phyloP scores from a whole-genome alignment of 768 basidiomycete genomes.

The Guyanaporus albipodus region DNA sequence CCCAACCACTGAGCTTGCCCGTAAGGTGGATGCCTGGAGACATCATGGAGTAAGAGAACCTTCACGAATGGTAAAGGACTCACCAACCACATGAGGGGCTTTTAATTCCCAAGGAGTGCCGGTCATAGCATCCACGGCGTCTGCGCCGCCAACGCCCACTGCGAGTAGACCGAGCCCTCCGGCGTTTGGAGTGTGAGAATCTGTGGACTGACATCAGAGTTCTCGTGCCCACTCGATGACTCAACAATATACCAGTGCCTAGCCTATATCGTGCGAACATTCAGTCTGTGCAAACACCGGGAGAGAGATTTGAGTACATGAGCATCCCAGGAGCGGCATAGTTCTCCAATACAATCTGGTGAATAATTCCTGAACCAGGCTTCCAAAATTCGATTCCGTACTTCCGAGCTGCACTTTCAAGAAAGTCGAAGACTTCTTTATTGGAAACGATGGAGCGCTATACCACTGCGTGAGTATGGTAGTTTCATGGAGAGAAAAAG shows the following conservation, averaged over 20 bases:
- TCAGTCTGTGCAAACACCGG: background rate
- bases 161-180: constrained; percentile 95
- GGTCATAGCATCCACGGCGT: constrained; percentile 97
- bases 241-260: constrained; percentile 61
- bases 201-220: constrained; percentile 35
- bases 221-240: background rate
- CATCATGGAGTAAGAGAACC: background rate
- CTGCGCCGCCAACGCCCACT: constrained; percentile 98
- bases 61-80: constrained; percentile 16
- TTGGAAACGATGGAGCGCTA: constrained; percentile 85
- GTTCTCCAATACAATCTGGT: constrained; percentile 97
- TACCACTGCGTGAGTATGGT: background rate
- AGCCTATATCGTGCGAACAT: constrained; percentile 46
- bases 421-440: constrained; percentile 95
- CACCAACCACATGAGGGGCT: constrained; percentile 80
- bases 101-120: constrained; percentile 98
- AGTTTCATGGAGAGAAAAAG: background rate
- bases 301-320: constrained; percentile 51
- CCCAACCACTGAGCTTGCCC: constrained; percentile 86
- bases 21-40: constrained; percentile 77
- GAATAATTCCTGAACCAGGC: constrained; percentile 88
- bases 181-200: constrained; percentile 98
- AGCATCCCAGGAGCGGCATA: constrained; percentile 95
- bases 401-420: constrained; percentile 86
- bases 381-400: constrained; percentile 98